These are phyloP conservation scores for Pleurotus pulmonarius DNA, from an alignment of 768 basidiomycete genomes.

Conservation along the genomic window DNA sequence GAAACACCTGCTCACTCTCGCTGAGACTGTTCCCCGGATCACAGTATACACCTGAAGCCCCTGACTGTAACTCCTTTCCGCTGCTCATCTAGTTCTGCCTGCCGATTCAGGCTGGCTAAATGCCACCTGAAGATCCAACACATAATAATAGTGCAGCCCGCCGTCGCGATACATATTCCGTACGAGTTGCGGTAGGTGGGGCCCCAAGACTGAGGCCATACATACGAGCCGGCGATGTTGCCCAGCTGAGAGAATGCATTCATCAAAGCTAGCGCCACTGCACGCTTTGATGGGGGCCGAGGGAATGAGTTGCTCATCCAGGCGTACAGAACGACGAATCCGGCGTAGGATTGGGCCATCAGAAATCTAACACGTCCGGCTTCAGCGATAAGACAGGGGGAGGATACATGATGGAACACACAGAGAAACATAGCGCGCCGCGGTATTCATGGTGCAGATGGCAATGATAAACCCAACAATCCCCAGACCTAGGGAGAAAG, in stretches of 20 bases:
- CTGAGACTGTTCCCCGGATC: conserved; percentile 6
- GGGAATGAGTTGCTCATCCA: conserved; percentile 58
- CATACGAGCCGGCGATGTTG: conserved; percentile 78
- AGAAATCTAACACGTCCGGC: conserved; percentile 45
- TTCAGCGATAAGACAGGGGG: background rate
- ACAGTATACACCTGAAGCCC: conserved; percentile 48
- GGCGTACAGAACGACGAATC: conserved; percentile 57
- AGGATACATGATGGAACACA: conserved; percentile 24
- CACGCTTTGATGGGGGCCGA: conserved; percentile 76
- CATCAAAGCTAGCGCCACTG: conserved; percentile 76
- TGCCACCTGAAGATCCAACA: conserved; percentile 46
- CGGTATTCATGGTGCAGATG: conserved; percentile 64
- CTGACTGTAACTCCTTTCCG: conserved; percentile 25
- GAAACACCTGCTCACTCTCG: too few species aligned
- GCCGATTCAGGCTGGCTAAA: conserved; percentile 35
- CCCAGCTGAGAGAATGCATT: conserved; percentile 83
- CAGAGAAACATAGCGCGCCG: conserved; percentile 69
- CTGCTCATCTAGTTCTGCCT: conserved; percentile 34
- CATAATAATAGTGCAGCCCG: conserved; percentile 45
- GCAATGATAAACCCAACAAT: conserved; percentile 74
- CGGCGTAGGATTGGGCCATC: conserved; percentile 76
- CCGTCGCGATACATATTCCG: conserved; percentile 65
- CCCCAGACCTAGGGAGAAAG: conserved; percentile 52
- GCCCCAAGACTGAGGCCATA: conserved; percentile 69
- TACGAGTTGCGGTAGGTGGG: conserved; percentile 69